These are phyloP conservation scores for Naganishia albida DNA, from an alignment of 1,284 basidiomycete genomes.

Conservation along the genomic window DNA sequence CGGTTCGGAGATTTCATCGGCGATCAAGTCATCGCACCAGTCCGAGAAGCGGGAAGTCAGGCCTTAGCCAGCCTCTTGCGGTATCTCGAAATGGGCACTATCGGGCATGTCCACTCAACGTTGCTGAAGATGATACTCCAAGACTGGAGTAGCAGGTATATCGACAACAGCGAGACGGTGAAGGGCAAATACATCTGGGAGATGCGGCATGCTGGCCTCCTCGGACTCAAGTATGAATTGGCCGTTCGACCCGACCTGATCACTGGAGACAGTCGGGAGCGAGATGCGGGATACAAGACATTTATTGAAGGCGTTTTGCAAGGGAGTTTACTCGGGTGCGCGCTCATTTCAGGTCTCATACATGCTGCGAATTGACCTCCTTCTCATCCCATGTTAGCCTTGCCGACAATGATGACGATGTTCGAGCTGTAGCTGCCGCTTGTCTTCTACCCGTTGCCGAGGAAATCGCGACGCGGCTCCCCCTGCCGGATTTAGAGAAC, in stretches of 20 bases:
- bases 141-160: slow-evolving; percentile 60
- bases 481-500: slow-evolving; percentile 65
- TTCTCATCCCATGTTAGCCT: slow-evolving; percentile 60
- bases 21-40: slow-evolving; percentile 94
- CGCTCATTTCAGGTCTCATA: slow-evolving; percentile 29
- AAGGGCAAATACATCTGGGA: slow-evolving; percentile 81
- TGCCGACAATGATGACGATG: slow-evolving; percentile 91
- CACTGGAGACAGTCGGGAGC: slow-evolving; percentile 49
- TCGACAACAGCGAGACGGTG: slow-evolving; percentile 51
- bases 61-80: slow-evolving; percentile 86
- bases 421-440: slow-evolving; percentile 90
- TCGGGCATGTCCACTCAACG: slow-evolving; percentile 76
- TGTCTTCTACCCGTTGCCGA: slow-evolving; percentile 83
- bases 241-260: slow-evolving; percentile 86
- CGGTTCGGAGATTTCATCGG: slow-evolving; percentile 97
- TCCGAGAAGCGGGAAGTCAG: slow-evolving; percentile 94
- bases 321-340: slow-evolving; percentile 81
- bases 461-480: slow-evolving; percentile 74
- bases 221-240: slow-evolving; percentile 97
- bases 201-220: slow-evolving; percentile 90
- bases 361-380: slow-evolving; percentile 21
- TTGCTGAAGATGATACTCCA: slow-evolving; percentile 93
- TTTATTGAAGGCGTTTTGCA: slow-evolving; percentile 70
- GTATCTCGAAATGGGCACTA: slow-evolving; percentile 76
- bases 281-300: background rate